A percentile compares a stretch with the other conserved stretches of the same genome.
phyloP scores from a whole-genome alignment of 225 moss, liverwort and hornwort genomes.

The Marchantia paleacea region DNA sequence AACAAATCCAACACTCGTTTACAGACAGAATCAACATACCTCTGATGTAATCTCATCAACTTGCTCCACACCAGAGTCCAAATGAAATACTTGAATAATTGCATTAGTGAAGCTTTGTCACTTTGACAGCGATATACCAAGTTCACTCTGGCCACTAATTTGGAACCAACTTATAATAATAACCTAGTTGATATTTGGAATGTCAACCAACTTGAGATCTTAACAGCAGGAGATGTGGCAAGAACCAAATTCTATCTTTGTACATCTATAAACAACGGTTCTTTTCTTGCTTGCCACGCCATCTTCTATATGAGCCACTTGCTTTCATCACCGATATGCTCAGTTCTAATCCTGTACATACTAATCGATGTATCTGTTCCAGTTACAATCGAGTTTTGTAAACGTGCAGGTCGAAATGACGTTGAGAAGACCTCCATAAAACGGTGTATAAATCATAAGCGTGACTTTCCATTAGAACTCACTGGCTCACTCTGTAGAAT shows the following conservation, averaged over 20 bases:
- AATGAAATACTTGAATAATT: not conserved
- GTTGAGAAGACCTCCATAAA: not conserved
- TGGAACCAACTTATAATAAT: not conserved
- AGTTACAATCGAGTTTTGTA: not conserved
- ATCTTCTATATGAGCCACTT: not conserved
- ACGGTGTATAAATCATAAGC: not conserved
- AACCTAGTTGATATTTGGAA: not conserved
- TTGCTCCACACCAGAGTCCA: not conserved
- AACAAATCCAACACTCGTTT: not conserved
- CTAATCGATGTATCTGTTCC: not conserved
- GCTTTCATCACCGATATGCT: not conserved
- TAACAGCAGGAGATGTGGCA: not conserved
- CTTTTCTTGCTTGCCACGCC: not conserved
- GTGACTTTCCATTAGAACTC: conserved; percentile 16
- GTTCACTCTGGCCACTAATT: not conserved
- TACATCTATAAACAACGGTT: conserved; percentile 12
- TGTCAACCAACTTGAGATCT: not conserved
- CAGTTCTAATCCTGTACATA: not conserved
- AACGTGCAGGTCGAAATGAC: not conserved
- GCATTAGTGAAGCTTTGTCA: not conserved
- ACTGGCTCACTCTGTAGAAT: conserved; percentile 39
- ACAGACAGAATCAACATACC: not conserved
- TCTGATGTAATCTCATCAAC: not conserved
- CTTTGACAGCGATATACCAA: not conserved
- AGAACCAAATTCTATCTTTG: conserved; percentile 7